These are phyloP conservation scores for Abortiporus biennis DNA, from an alignment of 1,284 basidiomycete genomes.

Conservation along the genomic window DNA sequence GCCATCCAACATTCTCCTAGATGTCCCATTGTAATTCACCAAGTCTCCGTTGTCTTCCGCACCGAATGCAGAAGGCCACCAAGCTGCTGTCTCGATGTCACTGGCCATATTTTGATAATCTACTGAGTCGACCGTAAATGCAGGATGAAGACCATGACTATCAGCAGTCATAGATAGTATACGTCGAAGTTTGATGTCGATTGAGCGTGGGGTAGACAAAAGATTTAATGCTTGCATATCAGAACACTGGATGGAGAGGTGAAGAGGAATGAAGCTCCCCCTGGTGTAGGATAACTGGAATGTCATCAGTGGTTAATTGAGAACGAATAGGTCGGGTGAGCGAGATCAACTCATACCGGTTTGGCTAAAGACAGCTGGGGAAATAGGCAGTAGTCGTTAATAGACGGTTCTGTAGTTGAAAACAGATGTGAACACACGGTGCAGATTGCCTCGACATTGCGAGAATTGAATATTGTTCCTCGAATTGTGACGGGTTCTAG, in stretches of 20 bases:
- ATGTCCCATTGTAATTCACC: neutral
- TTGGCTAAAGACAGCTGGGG: constrained; percentile 18
- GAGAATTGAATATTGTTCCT: constrained; percentile 39
- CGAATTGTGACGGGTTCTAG: constrained; percentile 28
- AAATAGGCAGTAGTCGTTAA: constrained; percentile 4
- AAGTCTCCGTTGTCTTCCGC: too few relatives aligned
- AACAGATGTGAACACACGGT: constrained; percentile 8
- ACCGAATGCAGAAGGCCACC: too few relatives aligned
- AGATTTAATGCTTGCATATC: constrained; percentile 20
- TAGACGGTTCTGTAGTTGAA: neutral
- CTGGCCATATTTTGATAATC: constrained; percentile 1
- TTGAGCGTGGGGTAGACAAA: constrained; percentile 10
- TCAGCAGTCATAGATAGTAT: constrained; percentile 10
- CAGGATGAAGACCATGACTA: constrained; percentile 8
- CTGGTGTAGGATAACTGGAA: too few relatives aligned
- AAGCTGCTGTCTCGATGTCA: constrained; percentile 12
- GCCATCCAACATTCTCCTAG: constrained; percentile 11
- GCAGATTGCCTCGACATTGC: constrained; percentile 16
- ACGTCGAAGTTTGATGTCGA: constrained; percentile 12
- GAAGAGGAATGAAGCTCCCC: constrained; percentile 16
- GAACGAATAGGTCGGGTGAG: neutral
- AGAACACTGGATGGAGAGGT: constrained; percentile 9
- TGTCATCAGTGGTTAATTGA: too few relatives aligned
- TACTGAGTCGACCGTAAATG: neutral
- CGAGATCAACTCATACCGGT: constrained; percentile 19